Evolutionary conservation across 805 yeast genomes (phyloP).

Genomic region (Wickerhamomyces bisporus): DNA sequence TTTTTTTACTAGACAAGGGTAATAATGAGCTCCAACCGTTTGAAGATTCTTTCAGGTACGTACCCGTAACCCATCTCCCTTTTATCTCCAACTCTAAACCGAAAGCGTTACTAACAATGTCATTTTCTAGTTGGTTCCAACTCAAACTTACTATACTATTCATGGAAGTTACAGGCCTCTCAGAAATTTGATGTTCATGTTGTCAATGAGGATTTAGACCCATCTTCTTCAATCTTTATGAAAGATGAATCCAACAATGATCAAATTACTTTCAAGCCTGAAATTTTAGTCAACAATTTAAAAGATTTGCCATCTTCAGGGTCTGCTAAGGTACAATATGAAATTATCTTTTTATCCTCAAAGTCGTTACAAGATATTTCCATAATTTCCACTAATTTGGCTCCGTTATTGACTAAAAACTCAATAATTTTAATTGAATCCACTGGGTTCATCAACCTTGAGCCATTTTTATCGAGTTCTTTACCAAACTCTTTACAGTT

Average conservation of each 20-base stretch:
- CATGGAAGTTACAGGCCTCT: constrained; percentile 50
- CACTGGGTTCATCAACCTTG: constrained; percentile 67
- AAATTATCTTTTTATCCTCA: constrained; percentile 42
- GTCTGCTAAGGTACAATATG: constrained; percentile 30
- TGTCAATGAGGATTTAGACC: constrained; percentile 27
- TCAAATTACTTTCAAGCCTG: constrained; percentile 25
- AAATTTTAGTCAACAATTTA: constrained; percentile 1
- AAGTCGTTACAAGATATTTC: constrained; percentile 49
- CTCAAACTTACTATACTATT: constrained; percentile 55
- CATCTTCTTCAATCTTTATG: constrained; percentile 4
- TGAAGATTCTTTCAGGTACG: no score
- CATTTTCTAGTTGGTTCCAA: constrained; percentile 52
- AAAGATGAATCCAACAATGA: constrained; percentile 27
- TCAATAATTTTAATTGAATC: constrained; percentile 61
- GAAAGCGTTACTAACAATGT: no score
- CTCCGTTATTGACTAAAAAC: constrained; percentile 32
- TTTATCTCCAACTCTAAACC: no score
- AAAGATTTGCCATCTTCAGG: constrained; percentile 11
- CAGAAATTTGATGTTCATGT: constrained; percentile 36
- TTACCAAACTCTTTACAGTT: constrained; percentile 29
- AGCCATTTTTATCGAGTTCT: constrained; percentile 66
- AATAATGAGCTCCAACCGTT: no score
- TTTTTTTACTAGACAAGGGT: no score
- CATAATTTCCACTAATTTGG: constrained; percentile 32
- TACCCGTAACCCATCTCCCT: no score